Percentiles rank a stretch among this genome's conserved stretches.
phyloP scores from a whole-genome alignment of 345 rosid genomes.

The Gossypium thurberi region DNA sequence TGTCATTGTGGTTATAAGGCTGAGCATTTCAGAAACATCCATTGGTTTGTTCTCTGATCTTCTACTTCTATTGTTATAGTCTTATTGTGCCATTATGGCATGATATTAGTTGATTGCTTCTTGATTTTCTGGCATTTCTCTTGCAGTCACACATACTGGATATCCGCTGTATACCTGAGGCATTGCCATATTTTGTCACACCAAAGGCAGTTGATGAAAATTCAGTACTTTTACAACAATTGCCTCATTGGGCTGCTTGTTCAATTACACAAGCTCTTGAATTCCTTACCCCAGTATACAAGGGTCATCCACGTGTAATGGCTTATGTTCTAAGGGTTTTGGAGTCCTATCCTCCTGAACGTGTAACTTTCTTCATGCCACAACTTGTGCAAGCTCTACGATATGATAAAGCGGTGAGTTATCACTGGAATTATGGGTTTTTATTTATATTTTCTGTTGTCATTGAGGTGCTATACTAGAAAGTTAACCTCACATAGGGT shows the following conservation, averaged over 20 bases:
- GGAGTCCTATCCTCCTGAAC: conserved; percentile 97
- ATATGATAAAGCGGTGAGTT: conserved; percentile 75
- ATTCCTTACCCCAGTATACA: conserved; percentile 88
- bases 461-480: neutral
- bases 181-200: conserved; percentile 91
- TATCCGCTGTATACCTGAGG: conserved; percentile 83
- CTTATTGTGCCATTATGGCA: conserved; percentile 2
- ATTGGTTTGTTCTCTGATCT: conserved; percentile 16
- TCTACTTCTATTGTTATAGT: conserved; percentile 1
- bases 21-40: conserved; percentile 8
- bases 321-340: conserved; percentile 96
- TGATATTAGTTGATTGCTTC: conserved; percentile 6
- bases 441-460: neutral
- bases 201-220: conserved; percentile 94
- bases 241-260: conserved; percentile 99
- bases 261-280: conserved; percentile 95
- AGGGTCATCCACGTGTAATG: conserved; percentile 99
- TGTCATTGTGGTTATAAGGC: neutral
- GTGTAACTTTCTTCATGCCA: conserved; percentile 98
- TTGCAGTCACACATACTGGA: conserved; percentile 76
- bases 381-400: conserved; percentile 94
- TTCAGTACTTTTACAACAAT: conserved; percentile 87
- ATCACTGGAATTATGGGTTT: conserved; percentile 1
- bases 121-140: conserved; percentile 17
- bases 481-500: conserved; percentile 4